Percentiles rank a stretch among this genome's conserved stretches.
phyloP scores from a whole-genome alignment of 164 flowering plant genomes.

The Berberis thunbergii region DNA sequence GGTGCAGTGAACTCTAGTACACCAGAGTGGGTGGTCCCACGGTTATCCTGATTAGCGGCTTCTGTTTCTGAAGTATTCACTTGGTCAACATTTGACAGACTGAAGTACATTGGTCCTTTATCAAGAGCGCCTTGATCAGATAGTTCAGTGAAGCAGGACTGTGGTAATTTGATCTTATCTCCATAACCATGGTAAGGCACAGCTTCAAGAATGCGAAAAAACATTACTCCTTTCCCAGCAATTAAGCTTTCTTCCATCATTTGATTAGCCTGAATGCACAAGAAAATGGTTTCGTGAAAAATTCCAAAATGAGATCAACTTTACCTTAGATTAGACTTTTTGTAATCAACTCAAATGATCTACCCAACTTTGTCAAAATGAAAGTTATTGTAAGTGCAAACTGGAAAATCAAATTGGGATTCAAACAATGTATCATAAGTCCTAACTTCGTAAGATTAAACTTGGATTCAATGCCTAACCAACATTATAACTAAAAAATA shows the following conservation, averaged over 20 bases:
- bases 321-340: too few relatives aligned
- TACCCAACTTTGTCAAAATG: too few relatives aligned
- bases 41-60: constrained; percentile 19
- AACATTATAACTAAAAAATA: too few relatives aligned
- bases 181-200: constrained; percentile 65
- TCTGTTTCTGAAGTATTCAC: constrained; percentile 18
- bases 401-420: too few relatives aligned
- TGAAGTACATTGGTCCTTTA: constrained; percentile 88
- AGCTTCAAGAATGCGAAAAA: constrained; percentile 55
- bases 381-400: too few relatives aligned
- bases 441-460: too few relatives aligned
- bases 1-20: constrained; percentile 84
- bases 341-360: too few relatives aligned
- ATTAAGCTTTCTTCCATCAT: constrained; percentile 50
- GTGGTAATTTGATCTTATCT: constrained; percentile 88
- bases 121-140: constrained; percentile 89
- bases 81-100: constrained; percentile 42
- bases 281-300: not conserved
- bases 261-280: constrained; percentile 71
- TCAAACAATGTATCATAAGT: too few relatives aligned
- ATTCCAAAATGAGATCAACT: too few relatives aligned
- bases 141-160: constrained; percentile 76
- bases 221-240: constrained; percentile 62
- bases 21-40: constrained; percentile 60
- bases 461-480: too few relatives aligned